phyloP scores from a whole-genome alignment of 257 asterid genomes.

The Plectranthus barbatus region DNA sequence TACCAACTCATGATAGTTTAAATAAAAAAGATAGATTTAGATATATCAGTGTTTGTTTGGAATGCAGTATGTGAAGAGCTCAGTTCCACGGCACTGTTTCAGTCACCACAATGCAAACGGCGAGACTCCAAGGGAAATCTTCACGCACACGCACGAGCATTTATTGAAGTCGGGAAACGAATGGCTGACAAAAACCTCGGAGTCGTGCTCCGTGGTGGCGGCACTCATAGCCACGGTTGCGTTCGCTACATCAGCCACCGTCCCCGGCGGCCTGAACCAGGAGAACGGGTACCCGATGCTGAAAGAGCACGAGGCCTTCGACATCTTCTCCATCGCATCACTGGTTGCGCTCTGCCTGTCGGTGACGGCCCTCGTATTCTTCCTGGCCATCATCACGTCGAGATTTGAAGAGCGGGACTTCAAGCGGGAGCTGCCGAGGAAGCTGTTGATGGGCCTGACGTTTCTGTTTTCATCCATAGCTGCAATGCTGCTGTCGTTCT shows the following conservation, averaged over 20 bases:
- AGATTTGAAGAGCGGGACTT: too few relatives aligned
- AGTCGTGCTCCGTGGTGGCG: slow-evolving; percentile 56
- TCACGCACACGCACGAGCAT: slow-evolving; percentile 21
- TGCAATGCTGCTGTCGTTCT: slow-evolving; percentile 43
- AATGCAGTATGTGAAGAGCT: slow-evolving; percentile 43
- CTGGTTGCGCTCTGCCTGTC: slow-evolving; percentile 50
- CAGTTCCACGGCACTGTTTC: slow-evolving; percentile 11
- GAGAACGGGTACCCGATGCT: slow-evolving; percentile 31
- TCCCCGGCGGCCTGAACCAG: slow-evolving; percentile 49
- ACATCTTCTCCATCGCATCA: slow-evolving; percentile 36
- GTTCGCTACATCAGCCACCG: slow-evolving; percentile 46
- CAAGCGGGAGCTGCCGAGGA: slow-evolving; percentile 32
- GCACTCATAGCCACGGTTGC: slow-evolving; percentile 63
- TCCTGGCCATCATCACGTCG: slow-evolving; percentile 59
- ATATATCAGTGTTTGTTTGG: not conserved
- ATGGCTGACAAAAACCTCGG: slow-evolving; percentile 56
- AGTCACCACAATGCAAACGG: slow-evolving; percentile 28
- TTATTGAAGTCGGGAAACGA: slow-evolving; percentile 27
- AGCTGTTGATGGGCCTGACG: slow-evolving; percentile 40
- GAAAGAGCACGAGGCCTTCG: slow-evolving; percentile 17
- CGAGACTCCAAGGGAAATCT: slow-evolving; percentile 29
- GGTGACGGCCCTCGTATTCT: slow-evolving; percentile 49
- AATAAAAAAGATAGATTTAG: too few relatives aligned
- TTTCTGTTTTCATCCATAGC: slow-evolving; percentile 46
- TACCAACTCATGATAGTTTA: too few relatives aligned